A percentile compares a stretch with the other conserved stretches of the same genome.
Evolutionary conservation across 129 eudicot genomes (phyloP).

Genomic region (Lonicera japonica): DNA sequence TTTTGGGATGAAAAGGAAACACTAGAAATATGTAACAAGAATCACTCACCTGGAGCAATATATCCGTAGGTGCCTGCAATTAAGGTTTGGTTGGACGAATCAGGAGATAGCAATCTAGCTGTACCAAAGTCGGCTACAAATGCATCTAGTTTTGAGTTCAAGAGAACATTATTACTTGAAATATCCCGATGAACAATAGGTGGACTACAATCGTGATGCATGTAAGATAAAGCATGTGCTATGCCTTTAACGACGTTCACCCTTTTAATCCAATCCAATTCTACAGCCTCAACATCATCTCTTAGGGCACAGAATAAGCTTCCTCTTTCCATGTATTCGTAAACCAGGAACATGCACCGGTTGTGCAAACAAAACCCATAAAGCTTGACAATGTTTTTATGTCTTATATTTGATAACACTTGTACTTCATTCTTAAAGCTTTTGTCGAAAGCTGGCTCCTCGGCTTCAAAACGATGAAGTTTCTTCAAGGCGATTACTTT

Average conservation of each 20-base stretch:
- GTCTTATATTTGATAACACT: conserved; percentile 22
- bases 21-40: not conserved
- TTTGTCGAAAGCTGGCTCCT: conserved; percentile 14
- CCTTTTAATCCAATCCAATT: conserved; percentile 10
- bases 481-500: conserved; percentile 26
- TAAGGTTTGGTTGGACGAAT: conserved; percentile 1
- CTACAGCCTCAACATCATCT: conserved; percentile 1
- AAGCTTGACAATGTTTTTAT: conserved; percentile 17
- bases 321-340: conserved; percentile 21
- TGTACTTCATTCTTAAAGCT: conserved; percentile 20
- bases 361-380: conserved; percentile 20
- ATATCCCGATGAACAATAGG: conserved; percentile 17
- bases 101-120: conserved; percentile 10
- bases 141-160: conserved; percentile 12
- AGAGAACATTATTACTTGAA: conserved; percentile 17
- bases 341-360: conserved; percentile 7
- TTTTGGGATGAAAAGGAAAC: too few species aligned
- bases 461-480: conserved; percentile 6
- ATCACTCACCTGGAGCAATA: conserved; percentile 19
- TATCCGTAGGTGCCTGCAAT: conserved; percentile 21
- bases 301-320: conserved; percentile 16
- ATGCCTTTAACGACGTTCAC: conserved; percentile 9
- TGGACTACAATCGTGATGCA: conserved; percentile 14
- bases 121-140: conserved; percentile 19
- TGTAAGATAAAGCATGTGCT: conserved; percentile 16